phyloP scores from a whole-genome alignment of 2,329 filamentous ascomycete species.

The Xylaria sp. region DNA sequence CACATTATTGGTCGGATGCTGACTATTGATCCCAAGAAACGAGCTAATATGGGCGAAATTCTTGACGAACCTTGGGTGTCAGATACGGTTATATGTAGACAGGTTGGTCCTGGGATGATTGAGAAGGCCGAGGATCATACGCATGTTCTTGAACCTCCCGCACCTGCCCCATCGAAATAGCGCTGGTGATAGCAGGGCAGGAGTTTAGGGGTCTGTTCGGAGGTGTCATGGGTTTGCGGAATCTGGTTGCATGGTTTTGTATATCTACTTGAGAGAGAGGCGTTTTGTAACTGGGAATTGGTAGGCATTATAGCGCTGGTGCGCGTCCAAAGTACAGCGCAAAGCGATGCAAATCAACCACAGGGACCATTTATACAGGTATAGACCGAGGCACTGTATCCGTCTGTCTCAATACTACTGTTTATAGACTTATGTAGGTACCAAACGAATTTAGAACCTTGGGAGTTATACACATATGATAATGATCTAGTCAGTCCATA shows the following conservation, averaged over 20 bases:
- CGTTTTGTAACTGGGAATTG: slow-evolving; percentile 25
- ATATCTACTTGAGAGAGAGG: slow-evolving; percentile 19
- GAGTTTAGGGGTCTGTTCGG: neutral
- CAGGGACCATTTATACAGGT: slow-evolving; percentile 40
- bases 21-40: slow-evolving; percentile 82
- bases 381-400: slow-evolving; percentile 38
- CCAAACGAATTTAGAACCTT: neutral
- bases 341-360: slow-evolving; percentile 40
- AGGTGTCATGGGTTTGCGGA: neutral
- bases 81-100: slow-evolving; percentile 83
- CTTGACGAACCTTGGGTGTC: slow-evolving; percentile 91
- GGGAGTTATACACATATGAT: neutral
- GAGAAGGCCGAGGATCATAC: slow-evolving; percentile 79
- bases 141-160: slow-evolving; percentile 83
- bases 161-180: slow-evolving; percentile 53
- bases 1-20: slow-evolving; percentile 94
- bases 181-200: neutral
- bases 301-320: slow-evolving; percentile 10
- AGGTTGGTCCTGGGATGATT: slow-evolving; percentile 75
- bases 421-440: slow-evolving; percentile 38
- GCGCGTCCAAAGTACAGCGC: slow-evolving; percentile 32
- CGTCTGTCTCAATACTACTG: slow-evolving; percentile 22
- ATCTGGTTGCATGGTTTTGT: slow-evolving; percentile 18
- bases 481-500: neutral
- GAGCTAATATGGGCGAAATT: slow-evolving; percentile 87